phyloP scores from a whole-genome alignment of 2,329 filamentous ascomycete species.

The Coleophoma cylindrospora region DNA sequence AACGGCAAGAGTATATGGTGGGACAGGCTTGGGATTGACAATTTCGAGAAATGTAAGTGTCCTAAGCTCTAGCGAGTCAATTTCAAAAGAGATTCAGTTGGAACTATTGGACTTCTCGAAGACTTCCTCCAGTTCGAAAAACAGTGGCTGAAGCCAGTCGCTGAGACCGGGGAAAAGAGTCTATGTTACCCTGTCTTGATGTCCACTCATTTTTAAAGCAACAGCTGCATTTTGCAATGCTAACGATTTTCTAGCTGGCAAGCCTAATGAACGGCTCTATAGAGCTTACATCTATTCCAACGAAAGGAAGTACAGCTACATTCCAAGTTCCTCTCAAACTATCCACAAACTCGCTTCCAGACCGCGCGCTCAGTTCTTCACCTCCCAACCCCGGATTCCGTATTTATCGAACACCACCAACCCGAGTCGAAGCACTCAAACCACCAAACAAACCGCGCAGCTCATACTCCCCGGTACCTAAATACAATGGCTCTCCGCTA shows the following conservation, averaged over 20 bases:
- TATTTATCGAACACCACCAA: slow-evolving; percentile 2
- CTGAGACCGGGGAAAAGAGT: no score
- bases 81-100: no score
- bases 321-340: slow-evolving; percentile 17
- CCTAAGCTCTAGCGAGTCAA: background rate
- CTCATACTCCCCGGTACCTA: background rate
- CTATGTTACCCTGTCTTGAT: no score
- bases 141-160: no score
- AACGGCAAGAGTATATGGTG: slow-evolving; percentile 75
- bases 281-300: slow-evolving; percentile 7
- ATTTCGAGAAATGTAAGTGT: slow-evolving; percentile 45
- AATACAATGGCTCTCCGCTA: slow-evolving; percentile 10
- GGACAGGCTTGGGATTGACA: slow-evolving; percentile 71
- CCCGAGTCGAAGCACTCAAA: slow-evolving; percentile 5
- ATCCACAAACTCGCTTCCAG: background rate
- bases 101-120: no score
- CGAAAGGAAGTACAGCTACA: slow-evolving; percentile 14
- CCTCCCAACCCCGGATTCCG: slow-evolving; percentile 1
- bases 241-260: slow-evolving; percentile 10
- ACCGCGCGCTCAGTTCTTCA: background rate
- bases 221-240: background rate
- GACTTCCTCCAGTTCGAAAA: no score
- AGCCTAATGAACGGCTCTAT: slow-evolving; percentile 18
- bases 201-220: no score
- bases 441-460: background rate